Conservation (phyloP, 495 filamentous ascomycete genomes). For the Immersiella caudata region DNA sequence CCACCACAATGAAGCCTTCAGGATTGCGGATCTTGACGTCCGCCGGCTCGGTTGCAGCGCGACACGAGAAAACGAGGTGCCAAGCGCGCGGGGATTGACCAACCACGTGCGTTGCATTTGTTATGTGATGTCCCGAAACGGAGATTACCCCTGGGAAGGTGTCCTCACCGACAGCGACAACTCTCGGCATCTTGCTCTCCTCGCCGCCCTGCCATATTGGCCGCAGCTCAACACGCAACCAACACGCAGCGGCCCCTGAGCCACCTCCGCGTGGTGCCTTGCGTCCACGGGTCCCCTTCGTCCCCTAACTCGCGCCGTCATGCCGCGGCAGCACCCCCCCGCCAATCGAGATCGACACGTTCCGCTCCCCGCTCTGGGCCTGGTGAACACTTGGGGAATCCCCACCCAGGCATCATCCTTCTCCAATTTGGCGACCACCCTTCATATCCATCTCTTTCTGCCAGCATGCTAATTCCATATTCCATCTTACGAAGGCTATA, state of each 20-base stretch:
- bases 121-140: slow-evolving; percentile 10
- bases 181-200: not conserved
- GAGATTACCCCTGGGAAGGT: slow-evolving; percentile 13
- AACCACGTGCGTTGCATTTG: slow-evolving; percentile 13
- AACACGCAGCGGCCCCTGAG: slow-evolving; percentile 12
- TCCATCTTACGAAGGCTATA: slow-evolving; percentile 32
- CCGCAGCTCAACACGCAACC: slow-evolving; percentile 5
- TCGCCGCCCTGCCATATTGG: slow-evolving; percentile 16
- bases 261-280: slow-evolving; percentile 5
- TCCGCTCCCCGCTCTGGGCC: not conserved
- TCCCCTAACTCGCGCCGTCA: not conserved
- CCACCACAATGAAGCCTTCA: not conserved
- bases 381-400: slow-evolving; percentile 22
- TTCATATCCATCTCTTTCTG: slow-evolving; percentile 33
- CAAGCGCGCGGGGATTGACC: slow-evolving; percentile 9
- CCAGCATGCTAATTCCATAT: slow-evolving; percentile 34
- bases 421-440: slow-evolving; percentile 33
- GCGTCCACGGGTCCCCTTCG: not conserved
- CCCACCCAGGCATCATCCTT: slow-evolving; percentile 24
- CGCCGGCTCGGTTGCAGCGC: slow-evolving; percentile 10
- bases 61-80: not conserved
- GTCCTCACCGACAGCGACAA: not conserved
- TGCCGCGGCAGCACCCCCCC: slow-evolving; percentile 8
- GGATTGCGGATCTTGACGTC: slow-evolving; percentile 2
- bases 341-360: slow-evolving; percentile 11